phyloP scores from a whole-genome alignment of 2,329 filamentous ascomycete genomes.

The Pseudogymnoascus sp. region DNA sequence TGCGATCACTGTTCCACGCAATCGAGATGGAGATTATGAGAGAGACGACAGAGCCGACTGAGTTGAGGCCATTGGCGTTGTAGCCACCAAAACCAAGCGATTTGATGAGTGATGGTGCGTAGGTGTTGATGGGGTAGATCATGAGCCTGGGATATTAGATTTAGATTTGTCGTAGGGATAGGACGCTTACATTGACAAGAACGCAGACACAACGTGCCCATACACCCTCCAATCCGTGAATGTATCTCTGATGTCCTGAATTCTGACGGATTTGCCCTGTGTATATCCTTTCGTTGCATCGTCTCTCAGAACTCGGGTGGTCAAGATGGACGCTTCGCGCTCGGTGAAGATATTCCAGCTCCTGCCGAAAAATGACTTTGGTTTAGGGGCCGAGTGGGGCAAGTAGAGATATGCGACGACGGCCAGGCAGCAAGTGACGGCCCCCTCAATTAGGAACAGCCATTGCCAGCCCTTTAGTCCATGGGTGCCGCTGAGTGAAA shows the following conservation, averaged over 20 bases:
- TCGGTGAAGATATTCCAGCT: slow-evolving; percentile 16
- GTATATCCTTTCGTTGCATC: neutral
- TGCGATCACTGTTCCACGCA: slow-evolving; percentile 11
- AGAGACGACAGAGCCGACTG: neutral
- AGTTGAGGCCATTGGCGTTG: slow-evolving; percentile 6
- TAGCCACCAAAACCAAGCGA: neutral
- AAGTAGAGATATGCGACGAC: slow-evolving; percentile 19
- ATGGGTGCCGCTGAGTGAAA: slow-evolving; percentile 8
- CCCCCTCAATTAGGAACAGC: slow-evolving; percentile 12
- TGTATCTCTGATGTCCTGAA: slow-evolving; percentile 2
- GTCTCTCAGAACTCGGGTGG: neutral
- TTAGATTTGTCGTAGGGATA: too few relatives aligned
- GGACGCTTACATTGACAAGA: slow-evolving; percentile 9
- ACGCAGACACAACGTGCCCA: slow-evolving; percentile 2
- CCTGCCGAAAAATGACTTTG: slow-evolving; percentile 16
- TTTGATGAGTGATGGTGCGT: neutral
- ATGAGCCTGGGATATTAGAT: neutral
- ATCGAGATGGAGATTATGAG: slow-evolving; percentile 13
- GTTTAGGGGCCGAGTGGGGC: slow-evolving; percentile 21
- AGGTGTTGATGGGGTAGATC: slow-evolving; percentile 15
- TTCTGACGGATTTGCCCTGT: neutral
- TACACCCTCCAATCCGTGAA: slow-evolving; percentile 5
- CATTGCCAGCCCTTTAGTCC: slow-evolving; percentile 13
- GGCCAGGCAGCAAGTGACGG: slow-evolving; percentile 10
- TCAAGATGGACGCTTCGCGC: slow-evolving; percentile 16